Evolutionary conservation across 1,139 yeast species (phyloP).

Genomic region (Saccharomycopsis phalli): DNA sequence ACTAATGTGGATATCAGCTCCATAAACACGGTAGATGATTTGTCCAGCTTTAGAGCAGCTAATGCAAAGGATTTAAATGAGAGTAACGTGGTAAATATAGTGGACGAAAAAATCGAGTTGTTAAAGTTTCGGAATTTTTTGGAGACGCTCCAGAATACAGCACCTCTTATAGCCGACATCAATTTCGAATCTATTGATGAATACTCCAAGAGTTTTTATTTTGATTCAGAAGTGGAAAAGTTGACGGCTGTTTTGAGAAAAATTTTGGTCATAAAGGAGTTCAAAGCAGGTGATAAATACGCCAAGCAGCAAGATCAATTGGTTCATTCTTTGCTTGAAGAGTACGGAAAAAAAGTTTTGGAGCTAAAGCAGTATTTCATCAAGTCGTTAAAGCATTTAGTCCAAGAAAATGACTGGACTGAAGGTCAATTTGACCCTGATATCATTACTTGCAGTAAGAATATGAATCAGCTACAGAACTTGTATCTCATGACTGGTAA

Average conservation of each 20-base stretch:
- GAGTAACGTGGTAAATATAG: background rate
- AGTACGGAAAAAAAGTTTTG: constrained; percentile 2
- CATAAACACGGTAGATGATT: background rate
- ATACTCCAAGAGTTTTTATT: constrained; percentile 12
- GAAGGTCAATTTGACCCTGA: constrained; percentile 3
- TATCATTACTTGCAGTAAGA: constrained; percentile 9
- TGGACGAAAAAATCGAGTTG: constrained; percentile 5
- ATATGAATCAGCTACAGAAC: constrained; percentile 14
- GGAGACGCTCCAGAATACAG: background rate
- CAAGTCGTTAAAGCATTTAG: constrained; percentile 6
- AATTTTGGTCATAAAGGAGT: too few relatives aligned
- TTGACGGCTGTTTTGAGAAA: too few relatives aligned
- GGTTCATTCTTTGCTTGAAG: background rate
- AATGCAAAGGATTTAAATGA: background rate
- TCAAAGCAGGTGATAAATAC: background rate
- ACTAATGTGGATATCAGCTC: background rate
- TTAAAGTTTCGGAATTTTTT: background rate
- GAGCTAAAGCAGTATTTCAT: constrained; percentile 8
- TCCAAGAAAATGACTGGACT: constrained; percentile 13
- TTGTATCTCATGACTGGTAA: background rate
- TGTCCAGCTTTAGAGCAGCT: background rate
- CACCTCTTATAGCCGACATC: background rate
- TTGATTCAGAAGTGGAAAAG: constrained; percentile 9
- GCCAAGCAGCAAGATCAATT: background rate
- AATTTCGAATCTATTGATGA: constrained; percentile 8